Evolutionary conservation across 2,329 filamentous ascomycete genomes (phyloP).

Genomic region (Clarireedia paspali): DNA sequence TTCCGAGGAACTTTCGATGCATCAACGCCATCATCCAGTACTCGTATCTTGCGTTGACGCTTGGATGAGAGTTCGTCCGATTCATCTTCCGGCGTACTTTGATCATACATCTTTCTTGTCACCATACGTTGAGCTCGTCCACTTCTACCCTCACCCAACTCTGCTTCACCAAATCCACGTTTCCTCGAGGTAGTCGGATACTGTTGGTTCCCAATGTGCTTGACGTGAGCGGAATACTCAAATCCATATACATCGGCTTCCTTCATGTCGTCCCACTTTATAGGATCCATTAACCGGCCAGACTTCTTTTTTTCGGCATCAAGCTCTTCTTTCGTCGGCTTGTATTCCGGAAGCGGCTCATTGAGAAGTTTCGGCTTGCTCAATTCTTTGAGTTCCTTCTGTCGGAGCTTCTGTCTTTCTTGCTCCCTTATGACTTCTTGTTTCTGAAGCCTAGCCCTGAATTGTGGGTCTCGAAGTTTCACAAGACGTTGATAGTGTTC

Average conservation of each 20-base stretch:
- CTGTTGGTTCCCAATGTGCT: constrained; percentile 52
- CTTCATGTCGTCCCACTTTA: constrained; percentile 35
- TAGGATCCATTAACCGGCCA: constrained; percentile 18
- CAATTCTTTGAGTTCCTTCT: constrained; percentile 3
- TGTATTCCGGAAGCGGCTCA: constrained; percentile 17
- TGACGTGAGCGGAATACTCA: constrained; percentile 50
- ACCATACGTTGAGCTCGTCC: constrained; percentile 21
- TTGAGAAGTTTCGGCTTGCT: constrained; percentile 15
- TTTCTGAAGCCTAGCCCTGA: constrained; percentile 9
- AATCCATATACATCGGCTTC: constrained; percentile 54
- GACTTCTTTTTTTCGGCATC: constrained; percentile 19
- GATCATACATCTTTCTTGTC: constrained; percentile 18
- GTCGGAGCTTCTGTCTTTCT: background rate
- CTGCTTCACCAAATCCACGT: constrained; percentile 5
- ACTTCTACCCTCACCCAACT: constrained; percentile 17
- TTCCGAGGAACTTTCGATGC: constrained; percentile 10
- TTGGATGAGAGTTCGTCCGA: constrained; percentile 23
- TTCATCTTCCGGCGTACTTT: constrained; percentile 22
- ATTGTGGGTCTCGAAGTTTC: constrained; percentile 11
- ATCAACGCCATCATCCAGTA: constrained; percentile 16
- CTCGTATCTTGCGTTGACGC: constrained; percentile 20
- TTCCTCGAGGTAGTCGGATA: constrained; percentile 24
- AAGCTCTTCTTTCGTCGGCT: constrained; percentile 21
- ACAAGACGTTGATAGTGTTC: constrained; percentile 4
- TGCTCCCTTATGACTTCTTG: constrained; percentile 1